Evolutionary conservation across 257 asterid species (phyloP).

Genomic region (Ocimum tenuiflorum): DNA sequence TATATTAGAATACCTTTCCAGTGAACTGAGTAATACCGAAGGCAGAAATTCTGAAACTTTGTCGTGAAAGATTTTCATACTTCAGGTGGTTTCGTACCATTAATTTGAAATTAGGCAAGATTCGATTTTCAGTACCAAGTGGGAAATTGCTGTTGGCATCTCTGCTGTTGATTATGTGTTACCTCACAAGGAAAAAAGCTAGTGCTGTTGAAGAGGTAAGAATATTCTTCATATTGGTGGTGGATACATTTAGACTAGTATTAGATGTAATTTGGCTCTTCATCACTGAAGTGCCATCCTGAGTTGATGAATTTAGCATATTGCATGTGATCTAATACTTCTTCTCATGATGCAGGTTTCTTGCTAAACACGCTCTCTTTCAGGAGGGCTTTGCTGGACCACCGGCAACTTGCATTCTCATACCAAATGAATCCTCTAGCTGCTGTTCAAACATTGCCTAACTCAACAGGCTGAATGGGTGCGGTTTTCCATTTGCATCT

Average conservation of each 20-base stretch:
- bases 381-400: constrained; percentile 58
- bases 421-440: constrained; percentile 96
- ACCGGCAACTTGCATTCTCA: constrained; percentile 91
- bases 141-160: constrained; percentile 53
- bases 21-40: constrained; percentile 34
- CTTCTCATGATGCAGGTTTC: constrained; percentile 35
- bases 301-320: no score
- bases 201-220: constrained; percentile 57
- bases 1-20: no score
- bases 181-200: constrained; percentile 53
- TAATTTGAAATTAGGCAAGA: constrained; percentile 51
- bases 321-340: not conserved
- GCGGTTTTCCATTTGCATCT: not conserved
- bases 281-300: no score
- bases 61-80: constrained; percentile 39
- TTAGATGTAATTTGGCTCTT: not conserved
- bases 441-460: constrained; percentile 69
- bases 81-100: constrained; percentile 64
- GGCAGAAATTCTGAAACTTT: constrained; percentile 47
- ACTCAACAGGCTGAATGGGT: constrained; percentile 35
- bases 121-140: constrained; percentile 44
- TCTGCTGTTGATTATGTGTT: constrained; percentile 39
- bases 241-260: not conserved
- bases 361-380: constrained; percentile 40
- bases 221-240: constrained; percentile 2